Evolutionary conservation across 805 yeast genomes (phyloP), one percentile per base, ranked within the genome.

Genomic region (Clavispora santaluciae): DNA sequence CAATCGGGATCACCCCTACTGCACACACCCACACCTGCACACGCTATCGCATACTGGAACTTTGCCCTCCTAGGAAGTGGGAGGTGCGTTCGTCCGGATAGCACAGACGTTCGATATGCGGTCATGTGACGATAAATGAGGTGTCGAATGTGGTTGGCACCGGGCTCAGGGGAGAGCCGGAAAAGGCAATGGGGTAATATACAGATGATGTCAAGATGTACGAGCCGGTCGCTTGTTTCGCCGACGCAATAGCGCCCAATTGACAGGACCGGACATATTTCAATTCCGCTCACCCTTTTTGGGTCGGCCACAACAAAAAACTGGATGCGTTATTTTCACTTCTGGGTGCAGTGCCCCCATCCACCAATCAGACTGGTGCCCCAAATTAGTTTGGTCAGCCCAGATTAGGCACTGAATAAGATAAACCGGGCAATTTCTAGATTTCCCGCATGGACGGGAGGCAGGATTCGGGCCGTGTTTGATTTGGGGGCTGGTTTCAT

Each of bases 81-180:
- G 35, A 18, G 18, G 30, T 26, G 10, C 16, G 18, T n/a, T 10
- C 18, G 18, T 41, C 35, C 44, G 37, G 40, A 15, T 34, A 37
- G 15, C 21, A 11, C 30, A 26, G 40, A 38, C 20, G 44, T 17
- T 9, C 13, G 35, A 3, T n/a, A 3, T 13, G 6, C 10, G 25
- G 10, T 15, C 30, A 26, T 26, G 30, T 26, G 30, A 6, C 6
- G 30, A 6, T 15, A n/a, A n/a, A 6, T 13, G 11, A 15, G 25
- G 25, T 9, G 25, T 5, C 12, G n/a, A 6, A 4, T 23, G 25
- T 10, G 8, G 12, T n/a, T n/a, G 11, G 4, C 4, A 23, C n/a
- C 25, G 12, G 11, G 11, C 4, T n/a, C 11, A 23, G 25, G 25
- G 22, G 6, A 8, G 6, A 6, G 9, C 23, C 23, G 23, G 23